These are phyloP conservation scores for Candida oleophila DNA, from an alignment of 805 yeast genomes.

Conservation along the genomic window DNA sequence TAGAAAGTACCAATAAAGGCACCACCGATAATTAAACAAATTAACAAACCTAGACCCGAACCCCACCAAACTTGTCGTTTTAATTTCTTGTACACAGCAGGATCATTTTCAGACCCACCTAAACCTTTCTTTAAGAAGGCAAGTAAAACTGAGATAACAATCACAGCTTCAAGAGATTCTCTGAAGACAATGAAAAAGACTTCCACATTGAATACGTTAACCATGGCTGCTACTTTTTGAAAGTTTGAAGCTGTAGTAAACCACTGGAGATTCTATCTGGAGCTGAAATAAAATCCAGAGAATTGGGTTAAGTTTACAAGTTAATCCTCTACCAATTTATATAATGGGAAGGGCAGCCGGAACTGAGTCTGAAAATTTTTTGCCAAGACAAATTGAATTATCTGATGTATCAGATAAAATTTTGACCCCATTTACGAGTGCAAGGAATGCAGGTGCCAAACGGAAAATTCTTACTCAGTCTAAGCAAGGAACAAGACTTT, in stretches of 20 bases:
- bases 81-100: slow-evolving; percentile 54
- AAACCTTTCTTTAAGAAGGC: slow-evolving; percentile 88
- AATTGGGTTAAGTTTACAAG: neutral
- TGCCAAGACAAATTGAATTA: neutral
- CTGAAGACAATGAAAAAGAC: slow-evolving; percentile 87
- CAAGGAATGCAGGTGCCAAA: neutral
- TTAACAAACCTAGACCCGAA: slow-evolving; percentile 60
- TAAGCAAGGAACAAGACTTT: too few species aligned
- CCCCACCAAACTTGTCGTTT: slow-evolving; percentile 83
- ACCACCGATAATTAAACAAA: slow-evolving; percentile 81
- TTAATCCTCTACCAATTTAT: too few species aligned
- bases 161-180: slow-evolving; percentile 86
- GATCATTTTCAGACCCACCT: slow-evolving; percentile 49
- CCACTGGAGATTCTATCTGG: neutral
- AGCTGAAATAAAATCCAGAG: neutral
- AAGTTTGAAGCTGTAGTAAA: neutral
- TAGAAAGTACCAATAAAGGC: slow-evolving; percentile 94
- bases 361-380: too few species aligned
- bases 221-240: slow-evolving; percentile 28
- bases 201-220: slow-evolving; percentile 59
- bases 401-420: neutral
- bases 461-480: too few species aligned
- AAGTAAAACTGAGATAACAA: slow-evolving; percentile 80
- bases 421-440: neutral
- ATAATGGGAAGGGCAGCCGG: neutral